A percentile compares a stretch with the other conserved stretches of the same genome.
These are phyloP conservation scores for Bisporella sp. DNA, from an alignment of 2,329 filamentous ascomycete species.

Conservation along the genomic window DNA sequence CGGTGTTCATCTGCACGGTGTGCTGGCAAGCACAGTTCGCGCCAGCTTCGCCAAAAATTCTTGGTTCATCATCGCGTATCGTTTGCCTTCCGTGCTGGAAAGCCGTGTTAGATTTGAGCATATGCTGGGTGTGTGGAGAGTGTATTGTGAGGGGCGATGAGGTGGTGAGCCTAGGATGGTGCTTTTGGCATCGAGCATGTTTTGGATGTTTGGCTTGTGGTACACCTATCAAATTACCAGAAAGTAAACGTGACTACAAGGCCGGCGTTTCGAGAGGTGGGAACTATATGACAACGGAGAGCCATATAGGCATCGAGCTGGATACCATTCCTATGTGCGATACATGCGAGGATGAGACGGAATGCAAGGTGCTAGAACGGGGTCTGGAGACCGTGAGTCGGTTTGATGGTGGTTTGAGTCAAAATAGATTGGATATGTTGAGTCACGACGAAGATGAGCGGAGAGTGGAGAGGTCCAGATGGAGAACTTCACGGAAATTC, in stretches of 20 bases:
- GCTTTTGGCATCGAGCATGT: conserved; percentile 51
- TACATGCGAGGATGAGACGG: conserved; percentile 35
- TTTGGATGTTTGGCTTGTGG: conserved; percentile 50
- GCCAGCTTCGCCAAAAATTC: conserved; percentile 29
- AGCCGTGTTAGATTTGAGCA: conserved; percentile 43
- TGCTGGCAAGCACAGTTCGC: conserved; percentile 38
- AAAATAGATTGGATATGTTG: conserved; percentile 35
- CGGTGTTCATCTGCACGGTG: conserved; percentile 47
- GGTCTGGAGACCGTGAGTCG: conserved; percentile 35
- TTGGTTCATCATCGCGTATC: conserved; percentile 42
- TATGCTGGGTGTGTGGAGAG: conserved; percentile 52
- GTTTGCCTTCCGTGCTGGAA: conserved; percentile 41
- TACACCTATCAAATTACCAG: conserved; percentile 28
- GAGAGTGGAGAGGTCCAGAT: conserved; percentile 2
- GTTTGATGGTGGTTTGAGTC: conserved; percentile 40
- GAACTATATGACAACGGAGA: conserved; percentile 1
- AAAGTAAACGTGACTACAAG: not conserved
- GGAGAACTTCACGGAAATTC: not conserved
- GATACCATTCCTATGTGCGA: conserved; percentile 42
- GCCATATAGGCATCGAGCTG: conserved; percentile 33
- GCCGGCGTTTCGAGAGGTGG: not conserved
- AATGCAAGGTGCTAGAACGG: conserved; percentile 20
- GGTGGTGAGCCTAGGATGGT: conserved; percentile 52
- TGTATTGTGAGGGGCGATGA: conserved; percentile 45
- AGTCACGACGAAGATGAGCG: conserved; percentile 15